phyloP scores from a whole-genome alignment of 257 asterid species.

The Cordia subcordata region DNA sequence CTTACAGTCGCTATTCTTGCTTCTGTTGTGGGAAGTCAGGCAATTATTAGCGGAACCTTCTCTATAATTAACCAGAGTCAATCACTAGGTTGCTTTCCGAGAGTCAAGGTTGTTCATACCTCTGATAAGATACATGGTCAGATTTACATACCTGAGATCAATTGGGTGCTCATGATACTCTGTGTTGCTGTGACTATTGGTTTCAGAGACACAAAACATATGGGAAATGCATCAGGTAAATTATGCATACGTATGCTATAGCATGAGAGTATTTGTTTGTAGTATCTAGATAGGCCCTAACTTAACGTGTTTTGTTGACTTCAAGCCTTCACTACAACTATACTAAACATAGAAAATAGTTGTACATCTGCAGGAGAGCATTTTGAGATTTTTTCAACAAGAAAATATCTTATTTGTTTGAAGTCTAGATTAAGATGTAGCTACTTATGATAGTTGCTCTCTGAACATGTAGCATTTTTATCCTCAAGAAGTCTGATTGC shows the following conservation, averaged over 20 bases:
- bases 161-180: constrained; percentile 92
- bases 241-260: background rate
- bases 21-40: constrained; percentile 96
- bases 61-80: constrained; percentile 94
- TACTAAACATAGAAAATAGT: too few relatives aligned
- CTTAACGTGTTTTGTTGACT: background rate
- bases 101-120: constrained; percentile 93
- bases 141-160: constrained; percentile 95
- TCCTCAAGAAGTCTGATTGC: too few relatives aligned
- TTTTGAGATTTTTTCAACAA: too few relatives aligned
- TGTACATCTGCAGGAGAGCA: too few relatives aligned
- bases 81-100: constrained; percentile 93
- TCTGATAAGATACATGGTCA: constrained; percentile 85
- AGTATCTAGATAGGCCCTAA: background rate
- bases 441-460: too few relatives aligned
- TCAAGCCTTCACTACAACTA: too few relatives aligned
- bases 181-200: constrained; percentile 96
- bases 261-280: background rate
- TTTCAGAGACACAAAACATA: constrained; percentile 79
- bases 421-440: too few relatives aligned
- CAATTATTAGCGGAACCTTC: constrained; percentile 96
- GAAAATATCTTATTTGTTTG: too few relatives aligned
- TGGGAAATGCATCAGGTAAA: constrained; percentile 94
- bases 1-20: constrained; percentile 87
- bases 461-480: too few relatives aligned